Base-by-base conservation (phyloP, 768 basidiomycete species). In the Leucosporidium creatinivorum region DNA sequence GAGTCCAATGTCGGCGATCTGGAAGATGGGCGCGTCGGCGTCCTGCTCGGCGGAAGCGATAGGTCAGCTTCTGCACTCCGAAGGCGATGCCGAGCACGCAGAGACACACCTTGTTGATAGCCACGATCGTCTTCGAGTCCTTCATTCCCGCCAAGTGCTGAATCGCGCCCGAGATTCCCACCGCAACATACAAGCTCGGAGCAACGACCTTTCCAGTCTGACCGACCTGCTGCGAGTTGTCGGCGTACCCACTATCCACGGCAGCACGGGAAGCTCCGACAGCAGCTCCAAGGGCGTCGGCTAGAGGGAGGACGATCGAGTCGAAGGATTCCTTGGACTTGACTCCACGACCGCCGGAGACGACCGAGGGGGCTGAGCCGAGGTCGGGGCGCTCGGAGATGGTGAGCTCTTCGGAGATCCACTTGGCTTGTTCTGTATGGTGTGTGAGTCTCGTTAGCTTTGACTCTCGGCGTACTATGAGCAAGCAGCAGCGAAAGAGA, bases 91-190 rank as follows among this genome's bases (percentile, higher is more conserved):
- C 33, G 33, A 28, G 8, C n/a, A n/a, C n/a, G n/a, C n/a, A 4
- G 19, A 15, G 25, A 70, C 81, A 61, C 69, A 86, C 93, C 85
- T 99, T 99, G 82, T 99, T 99, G 69, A 99, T 84, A 6, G 96
- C 96, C 39, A 96, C 94, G 69, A 99, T 99, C 70, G 97, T 82
- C 81, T 98, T 99, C 17, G 91, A 93, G 75, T 97, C 96, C 78
- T 99, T 99, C 96, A 98, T 99, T 13, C 96, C 96, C 26, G 96
- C 96, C 63, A 98, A 81, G 81, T 99, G 96, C 80, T 99, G 96
- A 74, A 98, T 99, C 19, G 96, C 96, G 23, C 96, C 96, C 13
- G 93, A 96, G 74, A 99, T 98, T 60, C 96, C 96, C 58, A 98
- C 79, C 5, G 96, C 96, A 79, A 98, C 84, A 79, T 99, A 99